phyloP scores from a whole-genome alignment of 768 basidiomycete species.

The Mycena chlorophos region DNA sequence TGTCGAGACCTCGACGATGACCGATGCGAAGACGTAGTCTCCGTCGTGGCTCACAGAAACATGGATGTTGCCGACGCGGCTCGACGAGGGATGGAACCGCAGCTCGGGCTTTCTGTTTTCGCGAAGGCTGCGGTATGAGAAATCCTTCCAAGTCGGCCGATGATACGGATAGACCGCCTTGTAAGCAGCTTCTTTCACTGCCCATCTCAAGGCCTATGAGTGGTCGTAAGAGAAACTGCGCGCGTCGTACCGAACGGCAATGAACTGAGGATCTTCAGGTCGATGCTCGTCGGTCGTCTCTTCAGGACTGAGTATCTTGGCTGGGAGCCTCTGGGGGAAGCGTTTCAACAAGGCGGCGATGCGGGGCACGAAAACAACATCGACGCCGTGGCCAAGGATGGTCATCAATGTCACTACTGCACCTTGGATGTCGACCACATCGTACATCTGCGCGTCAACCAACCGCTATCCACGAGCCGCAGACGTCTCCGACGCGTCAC shows the following conservation, averaged over 20 bases:
- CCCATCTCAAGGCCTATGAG: slow-evolving; percentile 57
- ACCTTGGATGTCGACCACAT: slow-evolving; percentile 6
- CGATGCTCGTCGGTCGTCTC: slow-evolving; percentile 43
- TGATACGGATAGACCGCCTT: slow-evolving; percentile 73
- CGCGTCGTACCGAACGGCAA: slow-evolving; percentile 68
- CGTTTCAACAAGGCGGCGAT: slow-evolving; percentile 56
- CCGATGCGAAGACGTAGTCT: slow-evolving; percentile 70
- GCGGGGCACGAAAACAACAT: slow-evolving; percentile 70
- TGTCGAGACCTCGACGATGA: slow-evolving; percentile 51
- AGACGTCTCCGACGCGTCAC: slow-evolving; percentile 43
- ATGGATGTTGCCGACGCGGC: slow-evolving; percentile 46
- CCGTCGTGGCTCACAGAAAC: slow-evolving; percentile 83
- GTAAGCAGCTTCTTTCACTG: slow-evolving; percentile 83
- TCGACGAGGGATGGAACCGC: slow-evolving; percentile 43
- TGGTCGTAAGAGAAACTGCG: slow-evolving; percentile 1
- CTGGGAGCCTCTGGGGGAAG: slow-evolving; percentile 47
- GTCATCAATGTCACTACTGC: no score
- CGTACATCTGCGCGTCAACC: slow-evolving; percentile 48
- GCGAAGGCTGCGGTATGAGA: slow-evolving; percentile 47
- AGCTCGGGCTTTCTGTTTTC: slow-evolving; percentile 39
- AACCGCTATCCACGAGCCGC: slow-evolving; percentile 53
- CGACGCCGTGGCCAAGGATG: slow-evolving; percentile 75
- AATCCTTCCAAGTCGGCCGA: slow-evolving; percentile 72
- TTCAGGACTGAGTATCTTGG: slow-evolving; percentile 62
- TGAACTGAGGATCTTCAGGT: slow-evolving; percentile 46